A percentile compares a stretch with the other conserved stretches of the same genome.
Conservation (phyloP, 108 stramenopile species). For the Schizochytrium sp. region DNA sequence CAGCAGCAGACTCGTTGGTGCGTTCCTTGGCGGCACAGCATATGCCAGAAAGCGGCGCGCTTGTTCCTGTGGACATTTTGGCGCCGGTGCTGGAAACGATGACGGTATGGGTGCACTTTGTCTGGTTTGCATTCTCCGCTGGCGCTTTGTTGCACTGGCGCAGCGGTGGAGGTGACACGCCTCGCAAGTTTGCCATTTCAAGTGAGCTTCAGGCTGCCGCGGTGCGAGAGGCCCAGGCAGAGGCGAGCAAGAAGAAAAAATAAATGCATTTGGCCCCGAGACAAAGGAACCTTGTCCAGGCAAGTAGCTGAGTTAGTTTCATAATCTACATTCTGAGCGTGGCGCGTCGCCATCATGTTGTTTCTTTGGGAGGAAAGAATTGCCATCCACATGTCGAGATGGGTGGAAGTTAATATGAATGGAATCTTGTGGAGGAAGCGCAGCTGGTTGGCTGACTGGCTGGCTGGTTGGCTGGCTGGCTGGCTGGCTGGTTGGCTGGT, state of each 20-base stretch:
- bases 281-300: not conserved
- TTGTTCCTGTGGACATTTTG: not conserved
- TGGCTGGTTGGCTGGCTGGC: too few relatives aligned
- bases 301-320: not conserved
- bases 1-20: not conserved
- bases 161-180: not conserved
- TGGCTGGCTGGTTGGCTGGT: too few relatives aligned
- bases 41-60: not conserved
- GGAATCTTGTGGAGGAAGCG: too few relatives aligned
- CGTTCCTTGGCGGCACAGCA: not conserved
- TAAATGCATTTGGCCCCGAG: not conserved
- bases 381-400: too few relatives aligned
- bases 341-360: too few relatives aligned
- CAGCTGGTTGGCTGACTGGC: too few relatives aligned
- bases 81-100: not conserved
- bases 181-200: not conserved
- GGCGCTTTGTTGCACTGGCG: not conserved
- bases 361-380: too few relatives aligned
- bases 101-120: not conserved
- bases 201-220: not conserved
- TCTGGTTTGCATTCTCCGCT: not conserved
- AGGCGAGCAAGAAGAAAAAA: not conserved
- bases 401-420: too few relatives aligned
- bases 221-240: not conserved
- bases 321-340: too few relatives aligned